Evolutionary conservation across 1,284 basidiomycete genomes (phyloP).

Genomic region (Fomitopsis pinicola): DNA sequence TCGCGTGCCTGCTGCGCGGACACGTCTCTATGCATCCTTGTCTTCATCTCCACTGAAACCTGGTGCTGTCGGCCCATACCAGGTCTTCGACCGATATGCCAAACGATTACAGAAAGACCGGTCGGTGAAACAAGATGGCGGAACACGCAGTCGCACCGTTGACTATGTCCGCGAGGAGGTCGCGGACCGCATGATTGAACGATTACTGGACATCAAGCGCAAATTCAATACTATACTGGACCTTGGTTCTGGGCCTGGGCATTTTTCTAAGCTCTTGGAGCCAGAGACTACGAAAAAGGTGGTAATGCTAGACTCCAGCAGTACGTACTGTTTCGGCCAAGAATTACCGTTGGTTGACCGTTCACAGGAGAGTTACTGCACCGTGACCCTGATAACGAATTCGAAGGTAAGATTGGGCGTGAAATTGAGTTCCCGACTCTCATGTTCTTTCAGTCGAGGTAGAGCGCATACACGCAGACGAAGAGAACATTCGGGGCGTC

Average conservation of each 20-base stretch:
- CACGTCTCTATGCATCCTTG: constrained; percentile 21
- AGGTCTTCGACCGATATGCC: constrained; percentile 86
- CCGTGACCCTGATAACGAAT: constrained; percentile 71
- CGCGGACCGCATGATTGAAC: constrained; percentile 87
- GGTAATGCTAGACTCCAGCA: constrained; percentile 86
- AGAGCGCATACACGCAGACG: constrained; percentile 71
- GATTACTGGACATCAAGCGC: constrained; percentile 88
- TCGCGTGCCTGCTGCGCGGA: neutral
- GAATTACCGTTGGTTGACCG: neutral
- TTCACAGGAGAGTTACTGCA: constrained; percentile 55
- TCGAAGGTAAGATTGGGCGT: constrained; percentile 54
- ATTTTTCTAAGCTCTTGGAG: constrained; percentile 85
- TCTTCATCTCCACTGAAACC: constrained; percentile 33
- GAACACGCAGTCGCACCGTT: constrained; percentile 66
- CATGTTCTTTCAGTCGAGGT: constrained; percentile 52
- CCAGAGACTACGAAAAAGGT: constrained; percentile 67
- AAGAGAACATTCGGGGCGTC: constrained; percentile 65
- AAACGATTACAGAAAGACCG: constrained; percentile 83
- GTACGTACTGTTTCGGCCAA: constrained; percentile 35
- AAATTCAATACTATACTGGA: constrained; percentile 83
- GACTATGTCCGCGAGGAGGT: constrained; percentile 94
- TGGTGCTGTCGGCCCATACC: constrained; percentile 54
- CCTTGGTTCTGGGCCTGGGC: constrained; percentile 92
- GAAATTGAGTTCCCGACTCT: neutral
- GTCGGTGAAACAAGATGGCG: constrained; percentile 57